These are phyloP conservation scores for Suillus spraguei DNA, from an alignment of 768 basidiomycete species.

Conservation along the genomic window DNA sequence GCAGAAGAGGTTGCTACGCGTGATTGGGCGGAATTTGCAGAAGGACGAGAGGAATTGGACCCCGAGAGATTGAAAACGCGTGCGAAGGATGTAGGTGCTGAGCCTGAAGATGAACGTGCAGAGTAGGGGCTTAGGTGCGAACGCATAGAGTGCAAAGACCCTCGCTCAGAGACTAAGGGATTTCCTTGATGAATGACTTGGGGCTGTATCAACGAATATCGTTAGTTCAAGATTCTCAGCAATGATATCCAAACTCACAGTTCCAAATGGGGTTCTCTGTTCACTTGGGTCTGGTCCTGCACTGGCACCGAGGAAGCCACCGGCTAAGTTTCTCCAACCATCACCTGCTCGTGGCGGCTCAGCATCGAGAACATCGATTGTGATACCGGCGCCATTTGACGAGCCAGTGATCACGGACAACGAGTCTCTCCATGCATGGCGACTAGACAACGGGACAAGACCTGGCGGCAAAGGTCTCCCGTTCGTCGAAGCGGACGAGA, in stretches of 20 bases:
- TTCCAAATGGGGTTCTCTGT: constrained; percentile 62
- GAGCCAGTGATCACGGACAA: constrained; percentile 35
- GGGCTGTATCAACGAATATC: constrained; percentile 34
- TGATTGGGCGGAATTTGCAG: constrained; percentile 39
- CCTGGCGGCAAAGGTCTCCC: constrained; percentile 40
- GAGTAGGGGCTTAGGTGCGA: constrained; percentile 55
- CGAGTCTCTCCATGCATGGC: constrained; percentile 38
- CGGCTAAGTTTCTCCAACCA: constrained; percentile 60
- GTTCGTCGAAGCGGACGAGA: constrained; percentile 41
- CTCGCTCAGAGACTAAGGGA: constrained; percentile 56
- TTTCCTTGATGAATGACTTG: constrained; percentile 45
- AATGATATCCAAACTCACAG: constrained; percentile 43
- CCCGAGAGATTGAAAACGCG: constrained; percentile 45
- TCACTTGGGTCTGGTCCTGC: constrained; percentile 28
- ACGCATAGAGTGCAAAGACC: constrained; percentile 65
- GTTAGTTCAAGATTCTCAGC: constrained; percentile 20
- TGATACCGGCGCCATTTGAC: constrained; percentile 35
- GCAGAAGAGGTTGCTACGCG: constrained; percentile 39
- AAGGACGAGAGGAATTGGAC: constrained; percentile 59
- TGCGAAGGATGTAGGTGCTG: constrained; percentile 50
- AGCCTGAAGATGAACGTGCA: constrained; percentile 48
- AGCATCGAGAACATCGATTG: constrained; percentile 68
- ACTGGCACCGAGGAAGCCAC: constrained; percentile 27
- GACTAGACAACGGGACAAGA: constrained; percentile 31
- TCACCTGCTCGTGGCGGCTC: constrained; percentile 64